Percentiles rank a stretch among this genome's conserved stretches.
Conservation (phyloP, 768 basidiomycete species). For the Pholiota microspora region DNA sequence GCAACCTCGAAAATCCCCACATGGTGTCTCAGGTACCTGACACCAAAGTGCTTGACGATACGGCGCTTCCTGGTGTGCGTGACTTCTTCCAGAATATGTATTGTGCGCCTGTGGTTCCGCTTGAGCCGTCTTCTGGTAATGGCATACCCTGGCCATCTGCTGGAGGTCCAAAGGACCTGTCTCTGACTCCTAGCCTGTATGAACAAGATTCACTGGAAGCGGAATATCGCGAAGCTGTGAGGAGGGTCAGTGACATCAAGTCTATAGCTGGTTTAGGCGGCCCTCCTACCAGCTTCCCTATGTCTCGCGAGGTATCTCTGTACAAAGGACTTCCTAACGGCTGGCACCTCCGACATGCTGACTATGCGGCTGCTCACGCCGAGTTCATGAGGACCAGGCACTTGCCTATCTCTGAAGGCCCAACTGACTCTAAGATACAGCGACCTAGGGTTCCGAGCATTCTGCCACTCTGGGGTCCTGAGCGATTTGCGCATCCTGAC, state of each 20-base stretch:
- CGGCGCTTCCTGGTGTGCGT: conserved; percentile 19
- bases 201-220: conserved; percentile 20
- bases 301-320: conserved; percentile 47
- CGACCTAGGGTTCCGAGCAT: conserved; percentile 40
- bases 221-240: conserved; percentile 22
- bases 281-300: conserved; percentile 23
- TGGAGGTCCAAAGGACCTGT: background rate
- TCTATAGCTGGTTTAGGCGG: conserved; percentile 7
- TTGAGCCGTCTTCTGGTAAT: conserved; percentile 1
- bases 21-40: conserved; percentile 14
- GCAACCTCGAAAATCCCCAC: conserved; percentile 24
- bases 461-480: conserved; percentile 31
- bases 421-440: conserved; percentile 4
- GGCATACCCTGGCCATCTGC: conserved; percentile 13
- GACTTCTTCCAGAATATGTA: conserved; percentile 20
- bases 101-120: conserved; percentile 5
- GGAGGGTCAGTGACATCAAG: conserved; percentile 16
- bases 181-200: conserved; percentile 10
- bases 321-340: conserved; percentile 46
- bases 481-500: conserved; percentile 18
- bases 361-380: conserved; percentile 34
- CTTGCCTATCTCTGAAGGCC: conserved; percentile 12
- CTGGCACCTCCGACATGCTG: conserved; percentile 40
- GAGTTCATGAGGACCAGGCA: conserved; percentile 33
- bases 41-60: conserved; percentile 12